These are phyloP conservation scores for Hypoxylon sp. DNA, from an alignment of 2,329 filamentous ascomycete species.

Conservation along the genomic window DNA sequence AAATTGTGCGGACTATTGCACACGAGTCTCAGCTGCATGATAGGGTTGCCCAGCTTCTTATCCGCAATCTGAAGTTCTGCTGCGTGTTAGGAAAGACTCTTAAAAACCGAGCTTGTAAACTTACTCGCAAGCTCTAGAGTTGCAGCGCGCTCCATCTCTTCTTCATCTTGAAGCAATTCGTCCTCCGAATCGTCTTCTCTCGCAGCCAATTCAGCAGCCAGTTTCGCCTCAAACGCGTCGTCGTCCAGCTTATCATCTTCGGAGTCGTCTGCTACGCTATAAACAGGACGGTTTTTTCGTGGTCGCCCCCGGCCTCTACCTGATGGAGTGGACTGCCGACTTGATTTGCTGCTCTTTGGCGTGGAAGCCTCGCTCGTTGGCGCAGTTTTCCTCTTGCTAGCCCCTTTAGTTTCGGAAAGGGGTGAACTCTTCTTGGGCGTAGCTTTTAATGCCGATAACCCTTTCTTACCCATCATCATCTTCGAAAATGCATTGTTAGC, in stretches of 20 bases:
- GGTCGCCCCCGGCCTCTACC: conserved; percentile 60
- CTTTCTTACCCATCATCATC: conserved; percentile 65
- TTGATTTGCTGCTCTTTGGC: conserved; percentile 80
- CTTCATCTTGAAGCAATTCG: conserved; percentile 57
- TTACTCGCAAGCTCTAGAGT: conserved; percentile 81
- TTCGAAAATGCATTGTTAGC: conserved; percentile 62
- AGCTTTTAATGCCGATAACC: conserved; percentile 41
- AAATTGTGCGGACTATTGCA: conserved; percentile 98
- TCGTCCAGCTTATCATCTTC: conserved; percentile 78
- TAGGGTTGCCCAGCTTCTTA: conserved; percentile 92
- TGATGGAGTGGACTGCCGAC: conserved; percentile 78
- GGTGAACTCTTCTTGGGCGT: conserved; percentile 31
- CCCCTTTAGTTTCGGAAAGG: conserved; percentile 39
- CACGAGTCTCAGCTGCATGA: conserved; percentile 90
- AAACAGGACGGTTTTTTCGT: conserved; percentile 61
- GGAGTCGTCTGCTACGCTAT: conserved; percentile 68
- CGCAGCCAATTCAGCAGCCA: conserved; percentile 71
- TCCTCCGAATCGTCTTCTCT: conserved; percentile 55
- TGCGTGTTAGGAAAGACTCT: conserved; percentile 48
- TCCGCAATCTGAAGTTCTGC: conserved; percentile 83
- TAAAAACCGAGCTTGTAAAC: conserved; percentile 46
- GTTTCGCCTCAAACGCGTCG: conserved; percentile 82
- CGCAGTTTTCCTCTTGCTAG: conserved; percentile 54
- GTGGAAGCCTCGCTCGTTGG: conserved; percentile 51
- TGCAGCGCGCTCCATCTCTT: conserved; percentile 73